Percentiles rank a stretch among this genome's conserved stretches.
phyloP scores from a whole-genome alignment of 345 rosid genomes.

The Pugionium cornutum region DNA sequence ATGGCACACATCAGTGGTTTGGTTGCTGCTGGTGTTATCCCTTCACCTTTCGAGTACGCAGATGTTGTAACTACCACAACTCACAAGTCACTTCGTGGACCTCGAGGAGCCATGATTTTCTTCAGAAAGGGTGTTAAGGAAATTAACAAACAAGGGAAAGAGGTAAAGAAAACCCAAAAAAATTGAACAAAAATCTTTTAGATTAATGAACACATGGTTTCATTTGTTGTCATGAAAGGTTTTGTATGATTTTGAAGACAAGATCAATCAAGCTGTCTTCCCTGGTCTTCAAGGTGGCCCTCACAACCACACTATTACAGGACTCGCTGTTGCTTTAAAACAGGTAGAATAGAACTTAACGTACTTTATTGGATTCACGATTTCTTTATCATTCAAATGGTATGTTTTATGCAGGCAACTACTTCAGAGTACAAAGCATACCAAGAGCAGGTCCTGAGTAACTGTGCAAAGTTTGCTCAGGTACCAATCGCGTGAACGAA shows the following conservation, averaged over 20 bases:
- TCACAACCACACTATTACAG: constrained; percentile 96
- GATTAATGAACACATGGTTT: constrained; percentile 15
- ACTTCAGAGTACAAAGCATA: constrained; percentile 94
- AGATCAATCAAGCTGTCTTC: constrained; percentile 94
- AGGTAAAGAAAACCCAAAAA: constrained; percentile 45
- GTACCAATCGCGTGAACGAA: constrained; percentile 38
- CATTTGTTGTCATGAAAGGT: constrained; percentile 47
- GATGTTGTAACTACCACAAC: constrained; percentile 98
- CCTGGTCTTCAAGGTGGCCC: constrained; percentile 99
- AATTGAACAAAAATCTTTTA: neutral
- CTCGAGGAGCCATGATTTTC: constrained; percentile 99
- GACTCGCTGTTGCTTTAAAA: constrained; percentile 93
- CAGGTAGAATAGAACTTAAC: constrained; percentile 49
- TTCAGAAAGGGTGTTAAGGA: constrained; percentile 92
- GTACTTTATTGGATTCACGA: neutral
- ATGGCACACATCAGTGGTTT: constrained; percentile 99
- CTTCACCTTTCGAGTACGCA: constrained; percentile 96
- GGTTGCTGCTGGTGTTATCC: constrained; percentile 94
- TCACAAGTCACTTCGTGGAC: constrained; percentile 98
- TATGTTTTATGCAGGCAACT: constrained; percentile 58
- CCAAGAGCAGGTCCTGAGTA: constrained; percentile 95
- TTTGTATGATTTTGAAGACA: constrained; percentile 90
- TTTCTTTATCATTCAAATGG: constrained; percentile 1
- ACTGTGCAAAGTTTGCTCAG: constrained; percentile 81
- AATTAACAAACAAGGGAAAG: constrained; percentile 90